A percentile compares a stretch with the other conserved stretches of the same genome.
These are phyloP conservation scores for Phytophthora fragariae DNA, from an alignment of 352 stramenopile species.

Conservation along the genomic window DNA sequence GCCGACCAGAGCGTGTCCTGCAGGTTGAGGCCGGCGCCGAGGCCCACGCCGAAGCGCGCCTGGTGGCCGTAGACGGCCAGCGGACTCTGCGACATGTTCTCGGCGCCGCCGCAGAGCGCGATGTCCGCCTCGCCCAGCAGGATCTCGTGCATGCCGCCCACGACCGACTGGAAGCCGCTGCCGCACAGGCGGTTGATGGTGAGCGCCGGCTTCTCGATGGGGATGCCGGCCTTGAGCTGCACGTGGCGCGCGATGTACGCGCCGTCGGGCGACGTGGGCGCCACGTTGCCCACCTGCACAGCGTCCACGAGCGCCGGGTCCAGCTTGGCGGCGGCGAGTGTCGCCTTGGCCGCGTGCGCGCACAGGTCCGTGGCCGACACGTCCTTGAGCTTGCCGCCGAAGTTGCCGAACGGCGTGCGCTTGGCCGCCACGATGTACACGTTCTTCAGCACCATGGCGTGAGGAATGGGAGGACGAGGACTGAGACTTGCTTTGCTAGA, in stretches of 20 bases:
- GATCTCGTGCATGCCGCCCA: conserved; percentile 93
- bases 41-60: conserved; percentile 92
- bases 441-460: conserved; percentile 66
- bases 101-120: conserved; percentile 89
- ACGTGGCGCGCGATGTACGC: conserved; percentile 97
- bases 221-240: conserved; percentile 90
- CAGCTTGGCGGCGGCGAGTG: conserved; percentile 76
- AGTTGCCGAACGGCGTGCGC: conserved; percentile 95
- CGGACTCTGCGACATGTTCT: conserved; percentile 98
- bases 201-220: conserved; percentile 91
- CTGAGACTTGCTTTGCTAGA: too few relatives aligned
- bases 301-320: conserved; percentile 92
- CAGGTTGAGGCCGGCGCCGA: conserved; percentile 94
- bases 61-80: conserved; percentile 93
- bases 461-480: background rate
- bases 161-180: conserved; percentile 97
- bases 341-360: conserved; percentile 87
- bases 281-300: conserved; percentile 97
- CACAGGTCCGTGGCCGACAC: conserved; percentile 93
- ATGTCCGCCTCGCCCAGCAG: conserved; percentile 91
- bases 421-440: conserved; percentile 97
- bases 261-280: conserved; percentile 93
- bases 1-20: conserved; percentile 97
- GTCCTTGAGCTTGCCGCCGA: conserved; percentile 95
- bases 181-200: conserved; percentile 99